These are phyloP conservation scores for Podospora fimiseda DNA, from an alignment of 495 filamentous ascomycete species.

Conservation along the genomic window DNA sequence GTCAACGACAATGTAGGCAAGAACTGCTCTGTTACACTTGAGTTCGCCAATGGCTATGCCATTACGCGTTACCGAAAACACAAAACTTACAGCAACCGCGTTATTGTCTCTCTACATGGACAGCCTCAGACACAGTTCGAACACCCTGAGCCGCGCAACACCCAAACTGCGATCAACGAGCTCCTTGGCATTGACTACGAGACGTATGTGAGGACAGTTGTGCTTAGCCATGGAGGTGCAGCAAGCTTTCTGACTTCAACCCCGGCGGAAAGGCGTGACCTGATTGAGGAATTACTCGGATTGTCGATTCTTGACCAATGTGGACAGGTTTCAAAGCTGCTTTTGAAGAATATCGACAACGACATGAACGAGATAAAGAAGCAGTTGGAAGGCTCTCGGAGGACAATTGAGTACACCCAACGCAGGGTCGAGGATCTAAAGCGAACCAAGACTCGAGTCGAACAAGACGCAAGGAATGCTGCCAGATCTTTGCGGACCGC, in stretches of 20 bases:
- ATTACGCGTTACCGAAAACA: slow-evolving; percentile 10
- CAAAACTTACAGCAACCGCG: slow-evolving; percentile 6
- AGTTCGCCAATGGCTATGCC: slow-evolving; percentile 1
- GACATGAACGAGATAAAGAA: background rate
- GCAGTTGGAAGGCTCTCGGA: background rate
- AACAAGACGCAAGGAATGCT: background rate
- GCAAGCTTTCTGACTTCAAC: slow-evolving; percentile 27
- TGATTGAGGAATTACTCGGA: slow-evolving; percentile 26
- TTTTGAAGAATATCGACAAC: slow-evolving; percentile 10
- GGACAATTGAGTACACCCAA: background rate
- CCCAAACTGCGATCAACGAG: slow-evolving; percentile 25
- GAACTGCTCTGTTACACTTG: slow-evolving; percentile 1
- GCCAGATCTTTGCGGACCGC: background rate
- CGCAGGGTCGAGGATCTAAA: background rate
- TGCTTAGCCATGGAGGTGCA: slow-evolving; percentile 28
- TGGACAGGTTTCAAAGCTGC: slow-evolving; percentile 16
- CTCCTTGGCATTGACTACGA: slow-evolving; percentile 29
- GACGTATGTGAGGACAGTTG: slow-evolving; percentile 25
- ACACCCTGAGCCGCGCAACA: slow-evolving; percentile 1
- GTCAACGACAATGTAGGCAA: slow-evolving; percentile 27
- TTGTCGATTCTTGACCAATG: slow-evolving; percentile 24
- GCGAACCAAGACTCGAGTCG: background rate
- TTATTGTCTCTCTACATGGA: slow-evolving; percentile 16
- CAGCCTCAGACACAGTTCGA: slow-evolving; percentile 25
- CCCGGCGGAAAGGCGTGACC: slow-evolving; percentile 17